Percentiles rank a stretch among this genome's conserved stretches.
phyloP scores from a whole-genome alignment of 164 flowering plant genomes.

The Saururus chinensis region DNA sequence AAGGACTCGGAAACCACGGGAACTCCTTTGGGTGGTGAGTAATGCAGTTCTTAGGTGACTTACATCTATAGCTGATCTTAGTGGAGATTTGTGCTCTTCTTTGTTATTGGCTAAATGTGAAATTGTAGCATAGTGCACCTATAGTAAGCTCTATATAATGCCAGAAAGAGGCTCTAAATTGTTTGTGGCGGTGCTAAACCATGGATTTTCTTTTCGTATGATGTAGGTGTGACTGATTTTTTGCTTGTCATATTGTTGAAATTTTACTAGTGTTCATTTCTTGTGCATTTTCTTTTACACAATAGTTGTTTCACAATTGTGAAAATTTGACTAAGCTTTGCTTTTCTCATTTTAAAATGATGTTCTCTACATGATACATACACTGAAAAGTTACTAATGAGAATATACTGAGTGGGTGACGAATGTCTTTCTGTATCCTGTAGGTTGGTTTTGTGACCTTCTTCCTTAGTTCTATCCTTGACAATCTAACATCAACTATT shows the following conservation, averaged over 20 bases:
- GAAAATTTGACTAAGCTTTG: background rate
- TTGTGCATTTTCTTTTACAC: too few relatives aligned
- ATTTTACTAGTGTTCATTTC: too few relatives aligned
- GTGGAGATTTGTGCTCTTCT: background rate
- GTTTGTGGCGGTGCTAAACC: background rate
- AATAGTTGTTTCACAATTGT: too few relatives aligned
- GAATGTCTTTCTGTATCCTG: conserved; percentile 11
- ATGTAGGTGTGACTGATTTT: too few relatives aligned
- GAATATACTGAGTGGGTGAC: background rate
- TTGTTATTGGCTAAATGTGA: background rate
- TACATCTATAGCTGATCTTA: background rate
- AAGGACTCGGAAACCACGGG: conserved; percentile 82
- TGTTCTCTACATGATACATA: too few relatives aligned
- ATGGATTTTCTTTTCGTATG: background rate
- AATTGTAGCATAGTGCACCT: too few relatives aligned
- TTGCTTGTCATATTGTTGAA: too few relatives aligned
- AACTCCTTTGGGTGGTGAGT: conserved; percentile 98
- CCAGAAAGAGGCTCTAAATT: too few relatives aligned
- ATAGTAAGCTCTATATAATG: background rate
- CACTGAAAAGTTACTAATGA: background rate
- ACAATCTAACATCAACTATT: conserved; percentile 92
- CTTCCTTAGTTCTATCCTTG: conserved; percentile 88
- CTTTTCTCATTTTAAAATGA: background rate
- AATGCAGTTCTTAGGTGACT: background rate
- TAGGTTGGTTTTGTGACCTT: conserved; percentile 95